Evolutionary conservation across 805 yeast species (phyloP), one percentile per base, ranked within the genome.

Genomic region (Saturnispora dispora): DNA sequence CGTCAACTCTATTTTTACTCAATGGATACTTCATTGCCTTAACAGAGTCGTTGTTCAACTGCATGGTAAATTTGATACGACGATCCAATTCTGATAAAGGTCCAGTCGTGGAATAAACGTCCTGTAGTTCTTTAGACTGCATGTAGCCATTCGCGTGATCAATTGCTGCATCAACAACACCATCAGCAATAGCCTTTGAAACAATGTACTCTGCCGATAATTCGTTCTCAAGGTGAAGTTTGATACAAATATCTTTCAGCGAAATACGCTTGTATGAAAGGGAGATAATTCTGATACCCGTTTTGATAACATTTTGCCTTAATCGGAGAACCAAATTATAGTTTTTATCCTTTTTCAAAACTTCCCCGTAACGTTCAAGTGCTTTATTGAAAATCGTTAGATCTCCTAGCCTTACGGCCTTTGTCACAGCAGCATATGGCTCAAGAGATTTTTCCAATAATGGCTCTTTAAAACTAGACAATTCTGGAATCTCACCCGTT

Each of bases 141-240:
- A 93, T 90, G 66, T 73, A 90, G 2, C 97, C 97, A 56, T 79
- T 75, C 63, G 87, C 88, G 69, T 90, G 96, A 65, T 93, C 87
- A 59, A 93, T 85, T 51, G 81, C 79, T 3, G 99, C 98, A 63
- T 93, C 98, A 64, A 93, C 88, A 48, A 93, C 98, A 54, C 96
- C 96, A 66, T 93, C 99, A 62, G 96, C 82, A 53, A 93, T 91
- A 25, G 97, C 93, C 72, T 93, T 91, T 37, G 96, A 88, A 22
- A 93, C 96, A 67, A 93, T 89, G 67, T 91, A 93, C 71, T 93
- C 99, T 1, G 96, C 96, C 60, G 91, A 83, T 63, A 93, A 90
- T 71, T 93, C 99, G 46, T 90, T 83, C 62, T 91, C 99, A 55
- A 93, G 77, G 59, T 86, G 89, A 64, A 93, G 78, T 64, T 91